Evolutionary conservation across 2,329 filamentous ascomycete species (phyloP), one percentile per base, ranked within the genome.

Genomic region (Capronia epimyces): DNA sequence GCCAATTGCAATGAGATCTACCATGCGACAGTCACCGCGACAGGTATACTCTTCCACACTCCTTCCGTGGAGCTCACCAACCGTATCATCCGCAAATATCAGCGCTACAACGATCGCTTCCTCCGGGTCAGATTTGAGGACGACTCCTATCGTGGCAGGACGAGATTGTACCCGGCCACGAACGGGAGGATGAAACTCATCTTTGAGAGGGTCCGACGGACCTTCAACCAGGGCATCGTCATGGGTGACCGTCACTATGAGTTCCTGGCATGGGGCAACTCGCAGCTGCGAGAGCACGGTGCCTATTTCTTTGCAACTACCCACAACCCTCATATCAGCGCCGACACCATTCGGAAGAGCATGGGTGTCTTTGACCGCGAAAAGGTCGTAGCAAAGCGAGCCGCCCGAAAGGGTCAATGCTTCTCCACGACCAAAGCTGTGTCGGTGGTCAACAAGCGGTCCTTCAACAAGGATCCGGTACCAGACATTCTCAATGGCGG

Each of bases 181-280:
- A 77, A 75, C 29, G 70, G 75, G 31, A 74, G 74, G 12, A 82
- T 84, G 56, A 78, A 89, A 51, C 80, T 86, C 48, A 66, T 95
- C 0, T 95, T 87, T 66, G 81, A 81, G 21, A 80, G 89, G 10
- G 77, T 96, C 16, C 81, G 81, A 56, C 78, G 84, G 42, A 79
- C 84, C 0, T 72, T 97, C 63, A 76, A 71, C 39, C 80, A 93
- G 49, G 93, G 93, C 0, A 91, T 98, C 58, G 75, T 75, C 0
- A 83, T 98, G 43, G 93, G 88, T 3, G 86, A 84, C 56, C 83
- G 88, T 6, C 80, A 81, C 52, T 98, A 89, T 66, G 80, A 91
- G 60, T 97, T 97, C 58, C 79, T 98, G 21, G 93, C 91, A 0
- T 96, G 90, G 69, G 91, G 93, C 0, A 97, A 93, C 66, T 96